Conservation (phyloP, 78 protist species). For the Chrysochromulina parva region DNA sequence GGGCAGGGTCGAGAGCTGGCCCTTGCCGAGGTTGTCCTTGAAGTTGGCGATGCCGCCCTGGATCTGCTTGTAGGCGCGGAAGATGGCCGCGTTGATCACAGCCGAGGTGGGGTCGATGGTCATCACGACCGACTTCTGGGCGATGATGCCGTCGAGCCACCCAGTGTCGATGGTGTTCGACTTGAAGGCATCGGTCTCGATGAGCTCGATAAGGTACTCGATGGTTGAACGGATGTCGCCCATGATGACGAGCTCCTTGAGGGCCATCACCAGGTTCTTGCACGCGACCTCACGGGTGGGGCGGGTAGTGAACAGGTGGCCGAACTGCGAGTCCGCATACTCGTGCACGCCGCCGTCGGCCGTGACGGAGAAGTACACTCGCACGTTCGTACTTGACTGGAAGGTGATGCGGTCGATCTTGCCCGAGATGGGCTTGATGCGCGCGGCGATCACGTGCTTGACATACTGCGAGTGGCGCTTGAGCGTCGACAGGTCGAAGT, state of each 20-base stretch:
- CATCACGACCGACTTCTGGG: too few relatives aligned
- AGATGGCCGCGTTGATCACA: too few relatives aligned
- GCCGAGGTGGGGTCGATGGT: too few relatives aligned
- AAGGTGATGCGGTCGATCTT: slow-evolving; percentile 81
- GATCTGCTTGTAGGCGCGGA: too few relatives aligned
- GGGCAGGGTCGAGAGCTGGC: too few relatives aligned
- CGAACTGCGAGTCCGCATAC: slow-evolving; percentile 75
- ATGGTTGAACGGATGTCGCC: slow-evolving; percentile 52
- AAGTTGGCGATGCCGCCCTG: too few relatives aligned
- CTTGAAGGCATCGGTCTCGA: slow-evolving; percentile 74
- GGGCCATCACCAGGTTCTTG: too few relatives aligned
- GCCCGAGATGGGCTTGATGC: slow-evolving; percentile 81
- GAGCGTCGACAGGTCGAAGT: slow-evolving; percentile 66
- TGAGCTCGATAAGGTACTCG: slow-evolving; percentile 82
- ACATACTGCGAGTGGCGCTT: background rate
- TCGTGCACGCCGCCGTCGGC: slow-evolving; percentile 76
- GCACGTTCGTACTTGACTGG: slow-evolving; percentile 74
- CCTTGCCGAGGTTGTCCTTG: too few relatives aligned
- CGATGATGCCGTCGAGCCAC: too few relatives aligned
- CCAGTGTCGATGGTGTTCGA: slow-evolving; percentile 17
- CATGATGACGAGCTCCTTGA: slow-evolving; percentile 87
- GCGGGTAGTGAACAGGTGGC: slow-evolving; percentile 80
- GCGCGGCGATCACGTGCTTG: slow-evolving; percentile 88
- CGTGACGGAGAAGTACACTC: slow-evolving; percentile 92
- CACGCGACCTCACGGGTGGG: slow-evolving; percentile 80